phyloP scores from a whole-genome alignment of 345 rosid species.

The thale cress (Arabidopsis thaliana) region TAIR10.1 NC_003071.7:13663001-13663500 shows the following conservation, averaged over 20 bases:
- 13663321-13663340: not conserved
- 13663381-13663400: constrained; percentile 85
- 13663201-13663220: constrained; percentile 1
- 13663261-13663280: constrained; percentile 16
- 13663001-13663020: constrained; percentile 28
- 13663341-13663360: constrained; percentile 3
- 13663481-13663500: not conserved
- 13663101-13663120: not conserved
- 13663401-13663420: constrained; percentile 79
- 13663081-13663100: not conserved
- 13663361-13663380: constrained; percentile 34
- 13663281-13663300: constrained; percentile 10
- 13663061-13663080: constrained; percentile 61
- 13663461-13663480: constrained; percentile 7
- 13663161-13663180: too few relatives aligned
- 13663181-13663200: constrained; percentile 2
- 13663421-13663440: constrained; percentile 63
- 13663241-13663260: constrained; percentile 2
- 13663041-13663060: constrained; percentile 61
- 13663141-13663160: not conserved
- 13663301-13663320: constrained; percentile 1
- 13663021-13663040: constrained; percentile 74
- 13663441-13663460: constrained; percentile 1
- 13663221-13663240: not conserved
- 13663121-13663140: not conserved